These are phyloP conservation scores for Trichoderma pleuroti DNA, from an alignment of 2,329 filamentous ascomycete genomes.

Conservation along the genomic window DNA sequence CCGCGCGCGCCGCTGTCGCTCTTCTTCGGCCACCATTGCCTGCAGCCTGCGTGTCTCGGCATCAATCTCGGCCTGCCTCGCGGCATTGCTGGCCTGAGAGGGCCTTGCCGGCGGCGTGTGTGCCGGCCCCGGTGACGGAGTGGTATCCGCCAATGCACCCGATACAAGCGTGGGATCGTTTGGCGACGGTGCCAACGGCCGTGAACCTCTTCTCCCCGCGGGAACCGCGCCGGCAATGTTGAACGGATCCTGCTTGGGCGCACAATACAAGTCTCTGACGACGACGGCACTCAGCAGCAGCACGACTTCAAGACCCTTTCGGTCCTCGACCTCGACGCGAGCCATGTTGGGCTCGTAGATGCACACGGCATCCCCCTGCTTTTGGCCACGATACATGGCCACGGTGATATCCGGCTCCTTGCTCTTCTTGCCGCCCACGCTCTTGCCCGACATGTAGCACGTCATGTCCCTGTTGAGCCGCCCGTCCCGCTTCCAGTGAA, in stretches of 20 bases:
- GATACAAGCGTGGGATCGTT: conserved; percentile 28
- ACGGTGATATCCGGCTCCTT: conserved; percentile 95
- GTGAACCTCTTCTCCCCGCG: conserved; percentile 37
- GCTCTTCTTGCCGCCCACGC: conserved; percentile 70
- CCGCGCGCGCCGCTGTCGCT: conserved; percentile 53
- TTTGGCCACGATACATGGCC: conserved; percentile 75
- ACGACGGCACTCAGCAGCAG: conserved; percentile 62
- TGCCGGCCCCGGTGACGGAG: conserved; percentile 21
- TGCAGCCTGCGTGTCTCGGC: conserved; percentile 73
- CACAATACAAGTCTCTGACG: conserved; percentile 62
- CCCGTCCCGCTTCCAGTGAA: conserved; percentile 87
- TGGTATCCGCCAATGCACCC: conserved; percentile 38
- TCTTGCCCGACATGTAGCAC: conserved; percentile 80
- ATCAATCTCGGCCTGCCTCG: conserved; percentile 51
- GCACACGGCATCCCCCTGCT: conserved; percentile 64
- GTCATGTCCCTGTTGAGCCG: conserved; percentile 83
- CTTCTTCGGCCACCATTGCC: conserved; percentile 48
- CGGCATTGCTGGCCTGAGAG: conserved; percentile 24
- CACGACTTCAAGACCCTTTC: conserved; percentile 86
- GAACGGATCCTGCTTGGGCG: conserved; percentile 69
- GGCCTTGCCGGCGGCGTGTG: conserved; percentile 22
- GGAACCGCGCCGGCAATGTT: conserved; percentile 57
- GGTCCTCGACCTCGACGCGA: conserved; percentile 87
- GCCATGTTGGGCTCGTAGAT: conserved; percentile 92
- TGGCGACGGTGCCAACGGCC: conserved; percentile 32